Conservation (phyloP, 495 filamentous ascomycete genomes). For the Penicillium samsonianum region DNA sequence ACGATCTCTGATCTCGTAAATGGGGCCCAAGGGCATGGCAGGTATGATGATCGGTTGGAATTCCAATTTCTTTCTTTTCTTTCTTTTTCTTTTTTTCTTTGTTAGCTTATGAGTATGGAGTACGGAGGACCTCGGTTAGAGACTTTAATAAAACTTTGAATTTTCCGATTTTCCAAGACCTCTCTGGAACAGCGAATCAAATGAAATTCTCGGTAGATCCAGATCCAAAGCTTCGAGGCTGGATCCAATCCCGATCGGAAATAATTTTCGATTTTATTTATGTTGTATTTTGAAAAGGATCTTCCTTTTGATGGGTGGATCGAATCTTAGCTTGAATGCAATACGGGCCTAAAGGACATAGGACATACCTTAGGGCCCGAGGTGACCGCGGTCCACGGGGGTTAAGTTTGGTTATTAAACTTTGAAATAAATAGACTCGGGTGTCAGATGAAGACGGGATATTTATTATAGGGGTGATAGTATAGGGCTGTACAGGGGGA, state of each 20-base stretch:
- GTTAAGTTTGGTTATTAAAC: constrained; percentile 3
- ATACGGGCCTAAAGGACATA: not conserved
- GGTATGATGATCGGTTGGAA: constrained; percentile 20
- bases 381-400: constrained; percentile 19
- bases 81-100: not conserved
- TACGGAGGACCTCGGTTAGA: not conserved
- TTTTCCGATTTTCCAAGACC: not conserved
- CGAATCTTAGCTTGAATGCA: too few relatives aligned
- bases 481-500: not conserved
- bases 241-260: not conserved
- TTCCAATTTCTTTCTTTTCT: constrained; percentile 7
- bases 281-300: not conserved
- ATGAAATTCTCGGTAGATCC: not conserved
- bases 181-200: not conserved
- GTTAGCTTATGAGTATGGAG: not conserved
- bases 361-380: constrained; percentile 4
- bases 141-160: not conserved
- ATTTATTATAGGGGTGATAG: not conserved
- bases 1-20: constrained; percentile 30
- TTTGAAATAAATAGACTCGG: constrained; percentile 4
- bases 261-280: not conserved
- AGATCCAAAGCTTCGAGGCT: not conserved
- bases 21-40: constrained; percentile 4
- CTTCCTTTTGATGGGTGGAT: not conserved
- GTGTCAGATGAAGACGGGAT: not conserved